These are phyloP conservation scores for Taxawa tesnikishii DNA, from an alignment of 2,329 filamentous ascomycete species.

Conservation along the genomic window DNA sequence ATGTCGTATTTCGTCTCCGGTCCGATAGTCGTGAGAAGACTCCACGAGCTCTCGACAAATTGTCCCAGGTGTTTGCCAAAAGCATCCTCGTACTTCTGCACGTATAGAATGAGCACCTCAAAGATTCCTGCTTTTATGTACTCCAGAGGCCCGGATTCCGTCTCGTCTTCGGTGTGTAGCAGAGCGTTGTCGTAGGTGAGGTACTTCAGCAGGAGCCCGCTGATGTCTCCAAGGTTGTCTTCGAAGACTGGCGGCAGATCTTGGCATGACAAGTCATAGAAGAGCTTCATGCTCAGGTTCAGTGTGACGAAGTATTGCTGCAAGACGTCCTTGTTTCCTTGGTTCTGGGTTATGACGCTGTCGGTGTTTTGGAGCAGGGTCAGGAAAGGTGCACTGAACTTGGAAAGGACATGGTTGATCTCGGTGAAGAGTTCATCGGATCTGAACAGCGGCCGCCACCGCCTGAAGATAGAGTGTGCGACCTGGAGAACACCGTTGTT, in stretches of 20 bases:
- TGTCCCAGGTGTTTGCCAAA: constrained; percentile 69
- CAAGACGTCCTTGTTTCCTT: constrained; percentile 61
- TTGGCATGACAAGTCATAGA: constrained; percentile 95
- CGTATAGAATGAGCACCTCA: constrained; percentile 77
- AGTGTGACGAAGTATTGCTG: constrained; percentile 73
- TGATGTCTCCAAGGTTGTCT: constrained; percentile 68
- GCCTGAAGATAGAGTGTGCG: constrained; percentile 92
- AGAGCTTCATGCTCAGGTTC: constrained; percentile 78
- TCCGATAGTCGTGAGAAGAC: constrained; percentile 73
- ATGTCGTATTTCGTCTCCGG: constrained; percentile 87
- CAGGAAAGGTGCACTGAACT: constrained; percentile 76
- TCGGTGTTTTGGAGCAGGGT: constrained; percentile 65
- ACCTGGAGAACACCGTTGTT: constrained; percentile 95
- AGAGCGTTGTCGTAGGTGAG: constrained; percentile 77
- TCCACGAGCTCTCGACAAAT: constrained; percentile 88
- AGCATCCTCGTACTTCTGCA: constrained; percentile 90
- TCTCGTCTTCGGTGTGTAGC: constrained; percentile 76
- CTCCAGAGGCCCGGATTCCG: constrained; percentile 73
- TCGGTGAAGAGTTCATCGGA: constrained; percentile 89
- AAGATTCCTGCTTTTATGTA: constrained; percentile 89
- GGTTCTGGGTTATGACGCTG: constrained; percentile 57
- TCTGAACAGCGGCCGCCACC: constrained; percentile 88
- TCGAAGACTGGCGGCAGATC: constrained; percentile 93
- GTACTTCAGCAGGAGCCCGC: constrained; percentile 79
- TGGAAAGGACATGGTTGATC: constrained; percentile 86